phyloP scores from a whole-genome alignment of 1,284 basidiomycete genomes.

The Pseudozyma flocculosa region DNA sequence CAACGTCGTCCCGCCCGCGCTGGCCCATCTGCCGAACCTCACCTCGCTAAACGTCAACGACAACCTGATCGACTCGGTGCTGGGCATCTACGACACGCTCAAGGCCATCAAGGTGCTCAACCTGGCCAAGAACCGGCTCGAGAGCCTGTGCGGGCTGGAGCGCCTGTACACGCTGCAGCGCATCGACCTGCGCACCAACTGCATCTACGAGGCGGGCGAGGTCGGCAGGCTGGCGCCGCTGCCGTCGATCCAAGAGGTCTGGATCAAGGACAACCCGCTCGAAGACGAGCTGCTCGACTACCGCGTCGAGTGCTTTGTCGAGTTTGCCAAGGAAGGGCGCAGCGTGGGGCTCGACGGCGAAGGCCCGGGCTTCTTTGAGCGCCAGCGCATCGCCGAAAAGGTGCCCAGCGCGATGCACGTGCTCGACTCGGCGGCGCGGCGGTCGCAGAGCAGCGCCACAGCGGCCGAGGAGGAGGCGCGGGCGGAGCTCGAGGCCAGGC shows the following conservation, averaged over 20 bases:
- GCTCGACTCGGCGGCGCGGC: neutral
- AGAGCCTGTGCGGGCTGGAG: constrained; percentile 90
- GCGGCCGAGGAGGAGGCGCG: constrained; percentile 15
- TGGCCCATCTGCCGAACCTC: constrained; percentile 74
- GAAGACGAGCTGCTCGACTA: constrained; percentile 61
- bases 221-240: constrained; percentile 78
- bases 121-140: constrained; percentile 71
- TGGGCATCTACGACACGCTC: constrained; percentile 64
- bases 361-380: constrained; percentile 74
- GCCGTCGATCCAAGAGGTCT: constrained; percentile 64
- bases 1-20: constrained; percentile 66
- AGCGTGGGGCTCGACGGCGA: constrained; percentile 68
- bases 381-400: constrained; percentile 61
- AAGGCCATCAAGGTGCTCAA: constrained; percentile 43
- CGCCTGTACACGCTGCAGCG: constrained; percentile 77
- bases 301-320: constrained; percentile 74
- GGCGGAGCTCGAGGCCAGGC: neutral
- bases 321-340: constrained; percentile 79
- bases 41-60: constrained; percentile 83
- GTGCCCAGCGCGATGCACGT: constrained; percentile 13
- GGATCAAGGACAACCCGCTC: constrained; percentile 47
- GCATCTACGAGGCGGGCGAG: constrained; percentile 79
- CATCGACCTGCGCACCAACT: constrained; percentile 81
- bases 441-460: neutral
- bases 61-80: constrained; percentile 94